These are phyloP conservation scores for Mycotypha africana DNA, from an alignment of 371 early-diverging fungal species.

Conservation along the genomic window DNA sequence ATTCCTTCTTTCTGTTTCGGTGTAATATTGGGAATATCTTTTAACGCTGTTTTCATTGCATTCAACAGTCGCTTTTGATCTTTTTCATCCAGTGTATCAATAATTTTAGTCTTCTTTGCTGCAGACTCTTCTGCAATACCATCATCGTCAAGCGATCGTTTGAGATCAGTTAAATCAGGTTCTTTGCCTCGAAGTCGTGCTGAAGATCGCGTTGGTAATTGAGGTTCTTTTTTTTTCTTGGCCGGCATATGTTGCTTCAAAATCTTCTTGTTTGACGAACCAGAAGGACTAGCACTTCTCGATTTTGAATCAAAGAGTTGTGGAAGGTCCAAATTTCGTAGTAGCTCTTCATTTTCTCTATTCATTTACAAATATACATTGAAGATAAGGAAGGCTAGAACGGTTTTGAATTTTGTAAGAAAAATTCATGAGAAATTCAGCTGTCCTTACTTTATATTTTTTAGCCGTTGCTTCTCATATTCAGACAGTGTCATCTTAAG, in stretches of 20 bases:
- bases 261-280: background rate
- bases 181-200: constrained; percentile 35
- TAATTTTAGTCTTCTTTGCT: constrained; percentile 8
- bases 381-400: too few species aligned
- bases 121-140: background rate
- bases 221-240: constrained; percentile 16
- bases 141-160: background rate
- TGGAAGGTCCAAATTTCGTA: constrained; percentile 29
- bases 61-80: constrained; percentile 20
- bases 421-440: background rate
- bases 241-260: constrained; percentile 8
- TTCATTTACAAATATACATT: background rate
- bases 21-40: constrained; percentile 15
- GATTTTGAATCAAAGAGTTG: background rate
- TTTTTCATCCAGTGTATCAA: constrained; percentile 19
- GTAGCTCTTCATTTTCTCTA: constrained; percentile 37
- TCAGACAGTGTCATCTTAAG: too few species aligned
- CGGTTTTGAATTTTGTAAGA: background rate
- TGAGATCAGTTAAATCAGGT: constrained; percentile 2
- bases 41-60: constrained; percentile 11
- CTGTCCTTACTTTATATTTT: constrained; percentile 38
- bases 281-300: background rate
- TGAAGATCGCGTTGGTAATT: constrained; percentile 28
- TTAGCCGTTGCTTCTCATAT: constrained; percentile 39
- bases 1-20: background rate